A percentile compares a stretch with the other conserved stretches of the same genome.
phyloP scores from a whole-genome alignment of 768 basidiomycete species.

The Russula brevipes region DNA sequence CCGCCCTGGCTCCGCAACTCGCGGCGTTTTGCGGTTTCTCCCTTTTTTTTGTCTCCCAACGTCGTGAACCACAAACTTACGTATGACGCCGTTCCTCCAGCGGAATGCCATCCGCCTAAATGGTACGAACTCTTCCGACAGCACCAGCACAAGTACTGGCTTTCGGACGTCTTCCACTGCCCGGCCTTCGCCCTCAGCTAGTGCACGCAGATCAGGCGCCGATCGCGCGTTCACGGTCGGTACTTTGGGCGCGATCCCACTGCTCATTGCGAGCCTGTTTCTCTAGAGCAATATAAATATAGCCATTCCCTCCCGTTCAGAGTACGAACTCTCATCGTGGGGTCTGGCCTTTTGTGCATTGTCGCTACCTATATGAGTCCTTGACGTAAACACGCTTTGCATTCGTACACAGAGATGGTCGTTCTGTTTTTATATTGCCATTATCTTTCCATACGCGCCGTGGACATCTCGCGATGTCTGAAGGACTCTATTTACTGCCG shows the following conservation, averaged over 20 bases:
- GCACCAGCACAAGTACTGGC: conserved; percentile 3
- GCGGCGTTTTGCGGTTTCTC: conserved; percentile 8
- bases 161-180: conserved; percentile 18
- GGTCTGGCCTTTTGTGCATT: not conserved
- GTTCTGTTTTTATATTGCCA: not conserved
- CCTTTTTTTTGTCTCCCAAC: not conserved
- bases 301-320: not conserved
- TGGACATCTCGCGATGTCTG: not conserved
- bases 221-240: conserved; percentile 7
- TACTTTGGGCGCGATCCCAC: conserved; percentile 8
- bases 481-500: not conserved
- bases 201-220: conserved; percentile 8
- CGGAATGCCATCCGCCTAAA: conserved; percentile 55
- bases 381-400: conserved; percentile 2
- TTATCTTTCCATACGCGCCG: not conserved
- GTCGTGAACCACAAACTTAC: conserved; percentile 1
- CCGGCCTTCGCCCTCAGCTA: conserved; percentile 4
- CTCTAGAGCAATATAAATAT: not conserved
- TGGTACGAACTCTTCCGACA: conserved; percentile 36
- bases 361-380: not conserved
- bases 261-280: conserved; percentile 17
- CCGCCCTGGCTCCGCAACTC: conserved; percentile 8
- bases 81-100: conserved; percentile 31
- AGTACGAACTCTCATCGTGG: not conserved
- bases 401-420: not conserved